A percentile compares a stretch with the other conserved stretches of the same genome.
These are phyloP conservation scores for Hanseniaspora sp. DNA, from an alignment of 1,139 yeast species.

Conservation along the genomic window DNA sequence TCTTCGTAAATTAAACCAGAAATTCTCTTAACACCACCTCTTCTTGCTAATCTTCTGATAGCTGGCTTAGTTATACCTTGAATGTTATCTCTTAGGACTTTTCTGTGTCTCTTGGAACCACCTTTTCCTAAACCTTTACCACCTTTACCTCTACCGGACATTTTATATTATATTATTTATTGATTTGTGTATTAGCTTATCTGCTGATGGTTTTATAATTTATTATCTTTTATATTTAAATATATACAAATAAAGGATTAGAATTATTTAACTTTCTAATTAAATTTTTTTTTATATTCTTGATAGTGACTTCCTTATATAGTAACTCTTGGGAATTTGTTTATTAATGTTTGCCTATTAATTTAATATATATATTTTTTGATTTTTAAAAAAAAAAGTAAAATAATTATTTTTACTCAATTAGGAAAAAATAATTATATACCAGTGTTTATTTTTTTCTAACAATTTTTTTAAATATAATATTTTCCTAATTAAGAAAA, in stretches of 20 bases:
- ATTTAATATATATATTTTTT: not conserved
- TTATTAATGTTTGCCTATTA: not conserved
- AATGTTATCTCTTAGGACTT: slow-evolving; percentile 97
- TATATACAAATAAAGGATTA: not conserved
- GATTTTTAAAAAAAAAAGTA: not conserved
- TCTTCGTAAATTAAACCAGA: slow-evolving; percentile 98
- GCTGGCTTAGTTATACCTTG: slow-evolving; percentile 99
- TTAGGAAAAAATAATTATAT: slow-evolving; percentile 9
- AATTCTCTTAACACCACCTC: slow-evolving; percentile 99
- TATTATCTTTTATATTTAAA: not conserved
- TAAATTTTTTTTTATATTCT: no score
- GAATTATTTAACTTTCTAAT: no score
- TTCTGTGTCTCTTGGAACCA: slow-evolving; percentile 99
- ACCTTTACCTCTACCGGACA: slow-evolving; percentile 99
- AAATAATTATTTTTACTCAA: slow-evolving; percentile 5
- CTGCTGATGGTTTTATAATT: not conserved
- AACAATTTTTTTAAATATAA: not conserved
- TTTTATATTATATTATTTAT: slow-evolving; percentile 33
- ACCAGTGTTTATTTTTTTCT: not conserved
- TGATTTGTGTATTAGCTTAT: slow-evolving; percentile 16
- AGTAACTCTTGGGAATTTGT: no score
- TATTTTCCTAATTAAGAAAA: slow-evolving; percentile 12
- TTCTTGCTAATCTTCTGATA: slow-evolving; percentile 98
- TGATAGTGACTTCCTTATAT: no score
- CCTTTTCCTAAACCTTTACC: slow-evolving; percentile 99